Conservation (phyloP, 2,329 filamentous ascomycete genomes). For the Arthrobotrys entomopaga region DNA sequence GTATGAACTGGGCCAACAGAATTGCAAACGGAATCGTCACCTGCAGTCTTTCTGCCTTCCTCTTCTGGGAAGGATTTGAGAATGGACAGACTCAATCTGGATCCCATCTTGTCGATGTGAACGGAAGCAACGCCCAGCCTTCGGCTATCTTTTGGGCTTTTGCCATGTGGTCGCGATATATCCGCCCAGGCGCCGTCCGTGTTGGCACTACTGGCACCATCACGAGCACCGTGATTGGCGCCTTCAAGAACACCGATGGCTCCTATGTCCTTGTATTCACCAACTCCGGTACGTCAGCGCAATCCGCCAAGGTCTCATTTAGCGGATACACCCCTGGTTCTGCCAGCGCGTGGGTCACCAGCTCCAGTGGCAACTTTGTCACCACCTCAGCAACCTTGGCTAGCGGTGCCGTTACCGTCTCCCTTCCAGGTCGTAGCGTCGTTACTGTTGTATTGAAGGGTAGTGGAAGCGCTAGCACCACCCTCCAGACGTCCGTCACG, state of each 20-base stretch:
- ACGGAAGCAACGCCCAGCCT: constrained; percentile 59
- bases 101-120: constrained; percentile 60
- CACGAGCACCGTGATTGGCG: constrained; percentile 47
- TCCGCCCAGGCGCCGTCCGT: constrained; percentile 62
- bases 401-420: constrained; percentile 36
- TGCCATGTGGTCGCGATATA: constrained; percentile 62
- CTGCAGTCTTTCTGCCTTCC: constrained; percentile 66
- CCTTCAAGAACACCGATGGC: constrained; percentile 61
- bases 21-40: constrained; percentile 66
- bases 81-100: constrained; percentile 60
- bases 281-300: constrained; percentile 58
- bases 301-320: constrained; percentile 56
- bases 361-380: constrained; percentile 25
- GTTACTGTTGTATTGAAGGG: constrained; percentile 38
- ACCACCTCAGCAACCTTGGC: constrained; percentile 26
- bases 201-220: constrained; percentile 60
- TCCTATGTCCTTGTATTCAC: constrained; percentile 61
- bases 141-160: constrained; percentile 63
- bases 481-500: constrained; percentile 45
- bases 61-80: constrained; percentile 68
- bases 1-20: constrained; percentile 69
- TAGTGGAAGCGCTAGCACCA: constrained; percentile 24
- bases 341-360: constrained; percentile 38
- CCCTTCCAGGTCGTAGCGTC: constrained; percentile 35
- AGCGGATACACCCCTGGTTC: constrained; percentile 36